Evolutionary conservation across 169 alveolate genomes (phyloP), one percentile per base, ranked within the genome.

Genomic region (Theileria annulata): DNA sequence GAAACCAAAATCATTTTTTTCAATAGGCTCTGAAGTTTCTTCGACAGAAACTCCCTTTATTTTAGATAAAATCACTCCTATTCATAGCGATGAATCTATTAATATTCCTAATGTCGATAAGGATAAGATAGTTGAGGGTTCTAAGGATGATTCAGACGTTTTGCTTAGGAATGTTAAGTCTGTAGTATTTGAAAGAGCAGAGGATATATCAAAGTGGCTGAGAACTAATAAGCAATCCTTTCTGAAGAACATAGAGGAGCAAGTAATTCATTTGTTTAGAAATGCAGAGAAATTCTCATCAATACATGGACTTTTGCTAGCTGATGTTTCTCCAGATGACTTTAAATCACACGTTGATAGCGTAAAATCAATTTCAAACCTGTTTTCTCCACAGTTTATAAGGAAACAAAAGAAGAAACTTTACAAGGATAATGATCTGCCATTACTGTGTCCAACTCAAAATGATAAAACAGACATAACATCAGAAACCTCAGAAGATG

Each of bases 351-450:
- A 82, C 25, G 79, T 82, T 28, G 19, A 35, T 13, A 31, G 80
- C 21, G 85, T 71, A 0, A 9, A 28, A 37, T 33, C 77, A 48
- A 60, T 90, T 33, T 59, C 78, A 15, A 71, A 78, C 59, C 84
- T 90, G 58, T 90, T 90, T 70, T 85, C 88, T 23, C 73, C 84
- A 27, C 62, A 71, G 31, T 90, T 59, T 54, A 87, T 90, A n/a
- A 84, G 74, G 49, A 79, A 76, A 70, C 87, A 83, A 68, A 90
- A 90, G 86, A 59, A 69, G 21, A 13, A 33, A 23, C 75, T 90
- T 0, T 90, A 90, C 58, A 87, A 90, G 3, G 89, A 87, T 37
- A 75, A 79, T 47, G 81, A 83, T 19, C 87, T 87, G 33, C 94
- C 94, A 21, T 83, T 90, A 5, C 70, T 90, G 70, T 63, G 27